phyloP scores from a whole-genome alignment of 208 protist species.

The Trypanosoma scelopori region DNA sequence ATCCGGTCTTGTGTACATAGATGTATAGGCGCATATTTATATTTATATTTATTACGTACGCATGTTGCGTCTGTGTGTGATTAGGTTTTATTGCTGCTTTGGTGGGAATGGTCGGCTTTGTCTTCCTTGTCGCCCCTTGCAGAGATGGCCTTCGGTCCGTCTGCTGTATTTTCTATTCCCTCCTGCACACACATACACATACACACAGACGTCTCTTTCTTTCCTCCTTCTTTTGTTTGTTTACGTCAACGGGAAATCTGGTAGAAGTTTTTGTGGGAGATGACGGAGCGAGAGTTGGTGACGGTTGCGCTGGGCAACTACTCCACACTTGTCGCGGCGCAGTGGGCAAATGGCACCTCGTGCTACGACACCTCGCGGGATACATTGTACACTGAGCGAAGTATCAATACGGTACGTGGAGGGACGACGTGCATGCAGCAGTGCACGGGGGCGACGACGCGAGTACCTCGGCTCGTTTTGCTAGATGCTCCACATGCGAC shows the following conservation, averaged over 20 bases:
- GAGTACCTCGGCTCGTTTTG: constrained; percentile 69
- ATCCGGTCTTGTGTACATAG: constrained; percentile 4
- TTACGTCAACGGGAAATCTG: not conserved
- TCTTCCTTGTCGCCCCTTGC: too few relatives aligned
- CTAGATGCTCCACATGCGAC: constrained; percentile 75
- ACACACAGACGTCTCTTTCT: too few relatives aligned
- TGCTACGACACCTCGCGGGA: constrained; percentile 57
- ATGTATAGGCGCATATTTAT: too few relatives aligned
- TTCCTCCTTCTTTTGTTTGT: not conserved
- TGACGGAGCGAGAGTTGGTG: constrained; percentile 63
- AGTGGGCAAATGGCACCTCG: constrained; percentile 86
- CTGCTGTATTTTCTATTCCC: too few relatives aligned
- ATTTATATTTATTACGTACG: too few relatives aligned
- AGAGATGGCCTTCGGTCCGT: too few relatives aligned
- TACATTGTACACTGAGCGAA: constrained; percentile 71
- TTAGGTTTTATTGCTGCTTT: too few relatives aligned
- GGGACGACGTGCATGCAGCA: constrained; percentile 6
- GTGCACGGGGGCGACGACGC: constrained; percentile 11
- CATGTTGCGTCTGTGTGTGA: too few relatives aligned
- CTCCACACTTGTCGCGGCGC: constrained; percentile 76
- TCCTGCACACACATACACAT: too few relatives aligned
- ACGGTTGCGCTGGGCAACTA: constrained; percentile 87
- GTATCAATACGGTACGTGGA: constrained; percentile 30
- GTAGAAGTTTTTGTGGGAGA: not conserved
- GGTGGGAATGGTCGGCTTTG: too few relatives aligned